Base-by-base conservation (phyloP, 2,329 filamentous ascomycete genomes). In the Colletotrichum aenigma region DNA sequence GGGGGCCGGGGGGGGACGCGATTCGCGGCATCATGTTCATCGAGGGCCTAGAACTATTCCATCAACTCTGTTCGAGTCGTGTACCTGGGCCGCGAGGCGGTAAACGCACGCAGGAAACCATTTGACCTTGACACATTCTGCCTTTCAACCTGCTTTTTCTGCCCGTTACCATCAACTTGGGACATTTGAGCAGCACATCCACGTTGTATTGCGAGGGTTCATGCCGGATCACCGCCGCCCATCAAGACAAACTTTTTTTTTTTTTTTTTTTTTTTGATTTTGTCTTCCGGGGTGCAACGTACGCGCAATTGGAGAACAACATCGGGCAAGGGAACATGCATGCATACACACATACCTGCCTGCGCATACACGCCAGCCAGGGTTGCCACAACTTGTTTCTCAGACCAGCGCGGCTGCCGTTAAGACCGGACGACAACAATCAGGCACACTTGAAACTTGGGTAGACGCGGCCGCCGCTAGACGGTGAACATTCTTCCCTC, bases 41-140 rank as follows among this genome's bases (percentile, higher is more conserved):
- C 8, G 36, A 43, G 24, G 69, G 73, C 43, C 73, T 68, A 72
- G 73, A 75, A 75, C 73, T 56, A 62, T 75, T 75, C 73, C 56
- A 64, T 56, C 38, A 75, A 72, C 62, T 72, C 43, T 72, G 62
- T 58, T 62, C 64, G 73, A 75, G 38, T 75, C 73, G 56, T 64
- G 73, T n/a, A 55, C 55, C 48, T 55, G 56, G 64, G 38, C 21
- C 24, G 38, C 21, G 70, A 72, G 55, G 38, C 64, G 64, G 64
- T 28, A 52, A 52, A 43, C 43, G 28, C 26, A 30, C 28, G 12
- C 6, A 5, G 28, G 38, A 26, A 66, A 26, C 43, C 15, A 36
- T 56, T 16, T 61, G 16, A n/a, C 26, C 56, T 60, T 61, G 56
- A 60, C 56, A 60, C 52, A 61, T 30, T 61, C 56, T 61, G 56